These are phyloP conservation scores for Kregervanrija delftensis DNA, from an alignment of 805 yeast species.

Conservation along the genomic window DNA sequence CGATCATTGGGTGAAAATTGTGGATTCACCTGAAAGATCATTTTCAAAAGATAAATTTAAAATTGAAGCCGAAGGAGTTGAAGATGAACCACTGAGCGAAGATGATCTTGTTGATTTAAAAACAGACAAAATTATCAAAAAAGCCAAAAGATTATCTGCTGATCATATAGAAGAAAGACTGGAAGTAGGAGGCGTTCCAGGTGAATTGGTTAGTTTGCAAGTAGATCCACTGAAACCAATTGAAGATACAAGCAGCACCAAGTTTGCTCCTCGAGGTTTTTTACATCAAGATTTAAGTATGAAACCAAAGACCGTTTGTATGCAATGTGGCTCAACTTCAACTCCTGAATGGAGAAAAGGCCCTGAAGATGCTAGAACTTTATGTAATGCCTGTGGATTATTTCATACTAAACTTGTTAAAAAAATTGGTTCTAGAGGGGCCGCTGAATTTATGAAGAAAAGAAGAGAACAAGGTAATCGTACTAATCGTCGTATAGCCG, in stretches of 20 bases:
- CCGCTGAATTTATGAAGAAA: conserved; percentile 30
- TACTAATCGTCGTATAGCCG: conserved; percentile 16
- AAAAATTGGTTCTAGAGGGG: conserved; percentile 36
- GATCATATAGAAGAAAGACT: background rate
- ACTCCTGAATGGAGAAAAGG: conserved; percentile 96
- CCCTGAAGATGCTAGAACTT: conserved; percentile 71
- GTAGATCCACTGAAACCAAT: conserved; percentile 27
- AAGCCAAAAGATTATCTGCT: background rate
- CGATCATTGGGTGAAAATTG: too few relatives aligned
- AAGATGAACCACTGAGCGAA: background rate
- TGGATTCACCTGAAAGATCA: too few relatives aligned
- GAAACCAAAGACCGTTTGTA: conserved; percentile 33
- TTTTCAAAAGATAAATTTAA: background rate
- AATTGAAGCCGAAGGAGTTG: background rate
- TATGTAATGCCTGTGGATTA: conserved; percentile 91
- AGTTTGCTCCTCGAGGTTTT: conserved; percentile 26
- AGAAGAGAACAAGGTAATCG: conserved; percentile 25
- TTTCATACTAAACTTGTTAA: conserved; percentile 57
- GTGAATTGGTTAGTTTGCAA: conserved; percentile 23
- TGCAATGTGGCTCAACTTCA: conserved; percentile 65
- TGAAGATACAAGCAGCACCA: conserved; percentile 6
- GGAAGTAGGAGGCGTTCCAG: conserved; percentile 7
- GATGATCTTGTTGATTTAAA: background rate
- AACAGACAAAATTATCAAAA: background rate
- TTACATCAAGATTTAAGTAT: conserved; percentile 30